A percentile compares a stretch with the other conserved stretches of the same genome.
These are phyloP conservation scores for Hippophae rhamnoides DNA, from an alignment of 306 rosid species.

Conservation along the genomic window DNA sequence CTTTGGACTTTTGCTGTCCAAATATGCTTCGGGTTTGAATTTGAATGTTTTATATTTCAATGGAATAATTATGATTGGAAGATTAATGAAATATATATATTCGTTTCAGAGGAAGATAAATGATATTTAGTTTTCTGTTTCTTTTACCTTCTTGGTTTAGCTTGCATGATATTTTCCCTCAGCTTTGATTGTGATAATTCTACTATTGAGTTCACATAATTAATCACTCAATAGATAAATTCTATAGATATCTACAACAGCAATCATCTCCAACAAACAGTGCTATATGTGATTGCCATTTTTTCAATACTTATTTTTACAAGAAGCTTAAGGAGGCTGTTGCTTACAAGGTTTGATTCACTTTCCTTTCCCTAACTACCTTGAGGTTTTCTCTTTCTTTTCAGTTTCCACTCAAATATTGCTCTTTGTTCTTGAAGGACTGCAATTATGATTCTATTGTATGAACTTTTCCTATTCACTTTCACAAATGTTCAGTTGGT, in stretches of 20 bases:
- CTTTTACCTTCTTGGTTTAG: too few species aligned
- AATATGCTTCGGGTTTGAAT: too few species aligned
- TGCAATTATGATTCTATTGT: constrained; percentile 10
- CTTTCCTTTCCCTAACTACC: not conserved
- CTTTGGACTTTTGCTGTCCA: too few species aligned
- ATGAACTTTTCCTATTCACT: constrained; percentile 7
- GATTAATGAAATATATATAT: too few species aligned
- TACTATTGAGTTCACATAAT: too few species aligned
- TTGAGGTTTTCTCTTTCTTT: not conserved
- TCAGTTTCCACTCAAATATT: constrained; percentile 1
- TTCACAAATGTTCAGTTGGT: constrained; percentile 2
- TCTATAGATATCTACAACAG: constrained; percentile 68
- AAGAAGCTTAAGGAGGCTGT: constrained; percentile 82
- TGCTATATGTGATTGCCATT: constrained; percentile 54
- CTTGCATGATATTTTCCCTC: too few species aligned
- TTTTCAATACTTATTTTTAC: constrained; percentile 87
- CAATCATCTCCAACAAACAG: constrained; percentile 47
- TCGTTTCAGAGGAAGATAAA: too few species aligned
- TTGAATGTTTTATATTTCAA: too few species aligned
- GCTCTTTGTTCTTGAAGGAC: constrained; percentile 5
- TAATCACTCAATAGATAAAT: not conserved
- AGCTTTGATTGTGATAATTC: too few species aligned
- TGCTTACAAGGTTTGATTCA: constrained; percentile 51
- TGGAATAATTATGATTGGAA: too few species aligned
- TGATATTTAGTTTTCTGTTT: too few species aligned